A percentile compares a stretch with the other conserved stretches of the same genome.
Evolutionary conservation across 805 yeast genomes (phyloP).

Genomic region (Nakazawaea sp.): DNA sequence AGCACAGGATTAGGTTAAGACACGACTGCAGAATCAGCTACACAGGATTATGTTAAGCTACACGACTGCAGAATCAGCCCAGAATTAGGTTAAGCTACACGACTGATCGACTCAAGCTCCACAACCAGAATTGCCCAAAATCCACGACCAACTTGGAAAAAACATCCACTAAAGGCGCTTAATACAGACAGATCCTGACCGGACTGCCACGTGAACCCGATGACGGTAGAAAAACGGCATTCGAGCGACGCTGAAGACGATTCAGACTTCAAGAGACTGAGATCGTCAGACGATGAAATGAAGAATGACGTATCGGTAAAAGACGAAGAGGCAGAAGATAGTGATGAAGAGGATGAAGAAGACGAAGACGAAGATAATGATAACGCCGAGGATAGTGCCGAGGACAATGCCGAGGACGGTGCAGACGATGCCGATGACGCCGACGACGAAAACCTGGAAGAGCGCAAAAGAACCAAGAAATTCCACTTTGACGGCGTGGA

Average conservation of each 20-base stretch:
- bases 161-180: no score
- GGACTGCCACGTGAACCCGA: no score
- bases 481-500: constrained; percentile 71
- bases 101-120: no score
- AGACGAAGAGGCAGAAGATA: constrained; percentile 9
- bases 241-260: neutral
- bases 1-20: no score
- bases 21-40: no score
- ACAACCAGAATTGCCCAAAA: no score
- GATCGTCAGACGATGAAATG: neutral
- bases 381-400: constrained; percentile 16
- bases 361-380: constrained; percentile 18
- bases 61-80: no score
- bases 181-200: no score
- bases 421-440: constrained; percentile 23
- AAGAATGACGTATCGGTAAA: constrained; percentile 13
- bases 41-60: no score
- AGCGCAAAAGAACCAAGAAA: constrained; percentile 33
- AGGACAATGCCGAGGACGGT: constrained; percentile 16
- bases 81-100: no score
- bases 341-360: constrained; percentile 21
- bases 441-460: constrained; percentile 29
- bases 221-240: constrained; percentile 7
- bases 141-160: no score
- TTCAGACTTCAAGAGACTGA: neutral